Evolutionary conservation across 345 rosid species (phyloP), one percentile per base, ranked within the genome.

Genomic region (Zanthoxylum bungeanum): DNA sequence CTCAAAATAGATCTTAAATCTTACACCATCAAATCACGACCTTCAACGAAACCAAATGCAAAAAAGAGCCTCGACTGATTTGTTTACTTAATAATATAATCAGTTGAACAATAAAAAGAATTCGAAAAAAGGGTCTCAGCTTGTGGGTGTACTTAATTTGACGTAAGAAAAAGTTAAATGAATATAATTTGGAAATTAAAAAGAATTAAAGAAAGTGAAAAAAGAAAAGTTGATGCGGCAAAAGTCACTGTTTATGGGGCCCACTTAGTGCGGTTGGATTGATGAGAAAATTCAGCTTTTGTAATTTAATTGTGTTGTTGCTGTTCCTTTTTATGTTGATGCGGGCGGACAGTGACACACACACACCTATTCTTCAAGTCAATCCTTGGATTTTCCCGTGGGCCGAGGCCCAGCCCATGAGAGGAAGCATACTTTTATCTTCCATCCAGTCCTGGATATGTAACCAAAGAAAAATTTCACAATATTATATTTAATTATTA

Each of bases 221-320:
- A 25, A 33, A n/a, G 47, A 62, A 71, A 30, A 37, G 75, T 64
- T 64, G 33, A 59, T 76, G 64, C 73, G 82, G 80, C 82, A 80
- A 34, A 73, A 44, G 49, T 19, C 4, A 44, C 49, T 1, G 19
- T 6, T 34, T 14, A 71, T 51, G 76, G 83, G 78, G 1, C 68
- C 81, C 79, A 72, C 10, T 55, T 81, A 81, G 74, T 84, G 85
- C 74, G 77, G 72, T 76, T 46, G 77, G 75, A 73, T 83, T 58
- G 73, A 61, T 56, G 64, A 65, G 44, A 62, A 76, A 74, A 69
- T 57, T 57, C 61, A 28, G 61, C 61, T 57, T 57, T 57, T 56
- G 60, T 44, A 44, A 44, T 44, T 44, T 14, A 17, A 3, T 37
- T 44, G 46, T 28, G 55, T 53, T 52, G n/a, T 44, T 30, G 28